These are phyloP conservation scores for Isoetes taiwanensis DNA, from an alignment of 75 land plant species.

Conservation along the genomic window DNA sequence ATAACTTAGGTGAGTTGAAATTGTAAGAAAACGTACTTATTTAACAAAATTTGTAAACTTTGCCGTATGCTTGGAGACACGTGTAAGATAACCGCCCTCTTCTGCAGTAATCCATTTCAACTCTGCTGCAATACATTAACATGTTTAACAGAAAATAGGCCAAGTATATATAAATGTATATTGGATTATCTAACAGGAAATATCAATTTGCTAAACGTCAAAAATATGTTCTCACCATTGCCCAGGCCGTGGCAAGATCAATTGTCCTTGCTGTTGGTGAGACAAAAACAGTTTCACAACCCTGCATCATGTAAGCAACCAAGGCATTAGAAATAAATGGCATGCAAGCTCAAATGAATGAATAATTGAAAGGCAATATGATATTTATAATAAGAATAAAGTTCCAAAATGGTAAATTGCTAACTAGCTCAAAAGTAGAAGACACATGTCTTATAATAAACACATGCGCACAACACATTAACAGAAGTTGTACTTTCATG, in stretches of 20 bases:
- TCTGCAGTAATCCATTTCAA: conserved; percentile 27
- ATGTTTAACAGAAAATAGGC: neutral
- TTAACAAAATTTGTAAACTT: conserved; percentile 35
- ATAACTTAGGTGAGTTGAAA: neutral
- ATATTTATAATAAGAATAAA: no score
- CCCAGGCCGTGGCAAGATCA: conserved; percentile 69
- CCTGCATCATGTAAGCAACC: no score
- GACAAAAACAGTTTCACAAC: conserved; percentile 78
- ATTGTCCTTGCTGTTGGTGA: conserved; percentile 74
- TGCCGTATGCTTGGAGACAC: conserved; percentile 44
- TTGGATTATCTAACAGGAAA: neutral
- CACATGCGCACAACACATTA: no score
- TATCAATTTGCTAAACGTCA: no score
- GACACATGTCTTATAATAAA: no score
- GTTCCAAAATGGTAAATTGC: no score
- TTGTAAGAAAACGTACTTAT: conserved; percentile 42
- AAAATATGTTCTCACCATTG: conserved; percentile 66
- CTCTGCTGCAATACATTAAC: neutral
- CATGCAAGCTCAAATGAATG: no score
- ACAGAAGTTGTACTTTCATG: no score
- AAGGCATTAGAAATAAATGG: no score
- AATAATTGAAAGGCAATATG: no score
- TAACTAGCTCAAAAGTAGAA: no score
- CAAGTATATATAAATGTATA: neutral
- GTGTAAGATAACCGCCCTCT: conserved; percentile 41